Base-by-base conservation (phyloP, 495 filamentous ascomycete genomes). In the Copromyces sp. region DNA sequence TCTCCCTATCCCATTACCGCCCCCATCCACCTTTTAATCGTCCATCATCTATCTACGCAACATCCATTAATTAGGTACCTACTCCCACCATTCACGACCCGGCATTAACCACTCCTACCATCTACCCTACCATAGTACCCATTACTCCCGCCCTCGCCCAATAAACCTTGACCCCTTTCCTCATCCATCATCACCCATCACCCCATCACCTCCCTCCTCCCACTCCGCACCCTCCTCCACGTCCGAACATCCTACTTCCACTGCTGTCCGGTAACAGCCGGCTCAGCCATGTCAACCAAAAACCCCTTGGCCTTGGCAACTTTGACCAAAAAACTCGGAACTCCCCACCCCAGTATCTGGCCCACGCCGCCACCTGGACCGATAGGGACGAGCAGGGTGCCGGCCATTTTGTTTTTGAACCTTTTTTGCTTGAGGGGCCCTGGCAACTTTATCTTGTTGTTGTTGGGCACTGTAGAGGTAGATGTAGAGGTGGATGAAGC, bases 251-350 rank as follows among this genome's bases (percentile, higher is more conserved):
- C n/a, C n/a, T n/a, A 35, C 53, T 69, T 69, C 35, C 35, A 69
- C 68, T 41, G 68, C 3, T 17, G 42, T 12, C 69, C 69, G 0
- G 9, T 29, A 16, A 70, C 42, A 32, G 42, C 17, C 69, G 69
- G 69, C 39, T 70, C 69, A 11, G 40, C 70, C 9, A 16, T 39
- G 29, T 74, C 75, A 39, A 80, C 32, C 72, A 82, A 82, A 68
- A 88, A 90, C 71, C 86, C 83, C 73, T 85, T 82, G 12, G 87
- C 88, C 78, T 91, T 91, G 24, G 87, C 75, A 72, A 84, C 71
- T 81, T 84, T 87, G 3, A 87, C 84, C 72, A 87, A 44, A 44
- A 83, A 82, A 17, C 87, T 85, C 40, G 88, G 88, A 69, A 89
- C 7, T 71, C 74, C 76, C 75, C 78, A 88, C 1, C 87, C 86